Percentiles rank a stretch among this genome's conserved stretches.
Conservation (phyloP, 1,284 basidiomycete genomes). For the Naganishia sp. region DNA sequence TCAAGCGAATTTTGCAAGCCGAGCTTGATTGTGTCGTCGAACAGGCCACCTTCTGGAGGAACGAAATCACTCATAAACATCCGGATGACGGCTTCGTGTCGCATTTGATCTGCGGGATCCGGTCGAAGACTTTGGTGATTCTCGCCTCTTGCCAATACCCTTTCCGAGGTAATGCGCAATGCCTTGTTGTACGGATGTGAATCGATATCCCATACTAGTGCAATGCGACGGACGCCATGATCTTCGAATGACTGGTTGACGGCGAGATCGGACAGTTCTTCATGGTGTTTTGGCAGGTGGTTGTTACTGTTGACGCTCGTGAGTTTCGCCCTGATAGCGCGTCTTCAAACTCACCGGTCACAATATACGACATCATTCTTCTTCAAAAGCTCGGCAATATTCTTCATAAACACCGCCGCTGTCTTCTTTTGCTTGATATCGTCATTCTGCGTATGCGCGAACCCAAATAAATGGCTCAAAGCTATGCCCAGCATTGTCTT, state of each 20-base stretch:
- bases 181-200: conserved; percentile 59
- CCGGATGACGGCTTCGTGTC: conserved; percentile 80
- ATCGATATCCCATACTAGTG: conserved; percentile 72
- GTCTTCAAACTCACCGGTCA: conserved; percentile 66
- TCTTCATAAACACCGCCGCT: conserved; percentile 73
- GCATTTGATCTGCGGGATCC: conserved; percentile 57
- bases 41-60: conserved; percentile 65
- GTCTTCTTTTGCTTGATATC: conserved; percentile 79
- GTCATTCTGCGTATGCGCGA: conserved; percentile 89
- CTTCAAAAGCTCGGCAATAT: conserved; percentile 66
- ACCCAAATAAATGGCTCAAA: conserved; percentile 67
- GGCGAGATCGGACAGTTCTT: conserved; percentile 64
- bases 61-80: conserved; percentile 71
- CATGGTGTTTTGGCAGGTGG: conserved; percentile 75
- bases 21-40: conserved; percentile 69
- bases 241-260: conserved; percentile 37
- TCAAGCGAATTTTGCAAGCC: conserved; percentile 62
- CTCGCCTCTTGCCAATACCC: conserved; percentile 70
- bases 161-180: conserved; percentile 73
- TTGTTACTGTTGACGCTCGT: conserved; percentile 69
- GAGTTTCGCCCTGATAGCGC: neutral
- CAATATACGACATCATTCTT: conserved; percentile 72
- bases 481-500: conserved; percentile 87
- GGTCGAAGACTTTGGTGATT: conserved; percentile 80
- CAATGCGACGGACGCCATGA: conserved; percentile 65